Percentiles rank a stretch among this genome's conserved stretches.
phyloP scores from a whole-genome alignment of 495 filamentous ascomycete species.

The Rhypophila decipiens region DNA sequence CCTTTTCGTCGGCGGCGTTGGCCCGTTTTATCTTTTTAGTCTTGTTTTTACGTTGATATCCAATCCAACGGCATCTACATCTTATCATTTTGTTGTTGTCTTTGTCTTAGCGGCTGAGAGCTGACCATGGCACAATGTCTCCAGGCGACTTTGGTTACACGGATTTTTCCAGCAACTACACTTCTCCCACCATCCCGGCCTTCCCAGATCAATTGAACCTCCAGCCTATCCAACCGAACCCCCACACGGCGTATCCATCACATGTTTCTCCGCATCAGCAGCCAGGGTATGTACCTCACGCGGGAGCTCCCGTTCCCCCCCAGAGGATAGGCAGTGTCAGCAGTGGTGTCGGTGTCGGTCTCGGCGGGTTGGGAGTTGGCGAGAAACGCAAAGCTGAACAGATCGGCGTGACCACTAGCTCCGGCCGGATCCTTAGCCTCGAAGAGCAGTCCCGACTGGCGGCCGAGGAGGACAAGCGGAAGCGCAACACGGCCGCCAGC shows the following conservation, averaged over 20 bases:
- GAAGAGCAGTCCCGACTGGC: slow-evolving; percentile 69
- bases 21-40: slow-evolving; percentile 9
- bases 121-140: slow-evolving; percentile 42
- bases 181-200: slow-evolving; percentile 38
- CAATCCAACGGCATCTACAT: too few relatives aligned
- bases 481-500: slow-evolving; percentile 90
- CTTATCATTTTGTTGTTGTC: slow-evolving; percentile 10
- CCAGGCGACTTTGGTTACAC: slow-evolving; percentile 45
- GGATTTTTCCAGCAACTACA: slow-evolving; percentile 40
- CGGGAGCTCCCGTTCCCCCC: slow-evolving; percentile 23
- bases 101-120: slow-evolving; percentile 4
- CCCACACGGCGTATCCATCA: slow-evolving; percentile 30
- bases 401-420: slow-evolving; percentile 23
- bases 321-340: slow-evolving; percentile 16
- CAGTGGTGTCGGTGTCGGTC: not conserved
- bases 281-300: slow-evolving; percentile 35
- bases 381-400: slow-evolving; percentile 50
- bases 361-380: slow-evolving; percentile 10
- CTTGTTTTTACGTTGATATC: too few relatives aligned
- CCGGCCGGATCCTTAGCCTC: slow-evolving; percentile 38
- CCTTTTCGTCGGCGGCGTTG: slow-evolving; percentile 20
- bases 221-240: slow-evolving; percentile 43
- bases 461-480: slow-evolving; percentile 94
- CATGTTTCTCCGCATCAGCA: slow-evolving; percentile 33
- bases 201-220: slow-evolving; percentile 39